Evolutionary conservation across 2,329 filamentous ascomycete species (phyloP).

Genomic region (Penicillium fuscoglaucum): DNA sequence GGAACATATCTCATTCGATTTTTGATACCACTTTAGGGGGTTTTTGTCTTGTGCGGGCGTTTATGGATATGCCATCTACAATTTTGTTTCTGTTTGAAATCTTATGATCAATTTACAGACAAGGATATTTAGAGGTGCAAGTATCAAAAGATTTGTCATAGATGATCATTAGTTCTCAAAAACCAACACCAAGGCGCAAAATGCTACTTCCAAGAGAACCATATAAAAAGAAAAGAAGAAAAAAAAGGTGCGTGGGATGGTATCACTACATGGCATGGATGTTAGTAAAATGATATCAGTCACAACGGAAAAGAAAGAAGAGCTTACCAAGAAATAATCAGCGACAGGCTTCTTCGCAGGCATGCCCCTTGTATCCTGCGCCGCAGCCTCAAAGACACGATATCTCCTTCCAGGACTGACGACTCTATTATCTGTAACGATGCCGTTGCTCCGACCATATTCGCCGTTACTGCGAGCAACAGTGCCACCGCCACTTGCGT

Average conservation of each 20-base stretch:
- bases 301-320: background rate
- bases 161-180: conserved; percentile 27
- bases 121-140: background rate
- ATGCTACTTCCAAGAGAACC: conserved; percentile 20
- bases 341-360: conserved; percentile 97
- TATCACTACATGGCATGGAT: conserved; percentile 19
- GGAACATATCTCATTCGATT: background rate
- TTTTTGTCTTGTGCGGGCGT: background rate
- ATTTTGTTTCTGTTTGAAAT: too few relatives aligned
- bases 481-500: conserved; percentile 72
- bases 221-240: conserved; percentile 13
- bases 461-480: conserved; percentile 62
- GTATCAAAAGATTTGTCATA: conserved; percentile 19
- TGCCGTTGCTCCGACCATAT: conserved; percentile 45
- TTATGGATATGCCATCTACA: background rate
- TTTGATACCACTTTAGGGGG: conserved; percentile 1
- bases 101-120: background rate
- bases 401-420: conserved; percentile 83
- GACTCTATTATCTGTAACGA: conserved; percentile 53
- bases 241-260: conserved; percentile 18
- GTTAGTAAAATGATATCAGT: conserved; percentile 12
- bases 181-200: conserved; percentile 25
- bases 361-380: conserved; percentile 95
- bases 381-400: conserved; percentile 92
- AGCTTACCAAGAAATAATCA: conserved; percentile 78